Evolutionary conservation across 179 eudicot species (phyloP), one percentile per base, ranked within the genome.

Genomic region (Beta lomatogona): DNA sequence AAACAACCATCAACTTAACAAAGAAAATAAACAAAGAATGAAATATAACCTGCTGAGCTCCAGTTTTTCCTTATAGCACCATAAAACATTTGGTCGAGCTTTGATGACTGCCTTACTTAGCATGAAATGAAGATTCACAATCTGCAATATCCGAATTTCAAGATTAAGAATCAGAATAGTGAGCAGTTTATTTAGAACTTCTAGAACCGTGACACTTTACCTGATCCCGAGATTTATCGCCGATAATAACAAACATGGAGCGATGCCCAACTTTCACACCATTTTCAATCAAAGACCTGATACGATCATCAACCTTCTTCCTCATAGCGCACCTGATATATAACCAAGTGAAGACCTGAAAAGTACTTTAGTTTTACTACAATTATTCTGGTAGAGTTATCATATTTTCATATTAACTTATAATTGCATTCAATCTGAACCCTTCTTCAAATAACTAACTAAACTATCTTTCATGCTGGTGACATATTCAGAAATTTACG

Each of bases 11-110:
- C 8, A 28, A 28, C 13, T 67, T 16, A 66, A 28, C 4, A 31
- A 68, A 15, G 12, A 55, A 21, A 15, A 65, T n/a, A 46, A 45
- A 31, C 11, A n/a, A 52, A 52, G 15, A n/a, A n/a, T 4, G 31
- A 15, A 59, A 44, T 55, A 59, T 18, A 50, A 94, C 97, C 97
- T 94, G 96, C 93, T 91, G 18, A 93, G 85, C 60, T 93, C 97
- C 36, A 93, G 96, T 80, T 92, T 91, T 61, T 94, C 92, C 87
- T 72, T 94, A 83, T 93, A 94, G 77, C 98, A 94, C 98, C 97
- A 94, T 19, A 94, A 87, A 83, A 88, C 97, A 79, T 63, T 84
- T 55, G 97, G 98, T 78, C 89, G 83, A 36, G 92, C 84, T 86
- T 92, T 91, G 14, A 85, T 82, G 76, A 87, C 83, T 9, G 93